These are phyloP conservation scores for Fusarium abutilonis DNA, from an alignment of 2,329 filamentous ascomycete genomes.

Conservation along the genomic window DNA sequence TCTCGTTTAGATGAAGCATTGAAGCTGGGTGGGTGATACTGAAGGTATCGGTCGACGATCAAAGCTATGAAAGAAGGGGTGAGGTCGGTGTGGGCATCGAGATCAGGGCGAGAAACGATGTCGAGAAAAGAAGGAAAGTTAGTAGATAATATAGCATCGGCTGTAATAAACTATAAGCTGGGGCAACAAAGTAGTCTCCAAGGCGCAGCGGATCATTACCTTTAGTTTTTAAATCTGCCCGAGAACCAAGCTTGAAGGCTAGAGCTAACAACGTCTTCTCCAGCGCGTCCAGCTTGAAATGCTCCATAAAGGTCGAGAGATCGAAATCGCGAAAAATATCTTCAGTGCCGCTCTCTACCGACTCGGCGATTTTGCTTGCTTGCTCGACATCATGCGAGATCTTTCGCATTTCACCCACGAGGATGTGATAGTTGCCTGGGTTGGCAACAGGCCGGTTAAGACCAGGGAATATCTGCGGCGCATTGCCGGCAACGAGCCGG, in stretches of 20 bases:
- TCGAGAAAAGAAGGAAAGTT: slow-evolving; percentile 82
- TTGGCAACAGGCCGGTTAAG: slow-evolving; percentile 77
- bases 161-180: slow-evolving; percentile 64
- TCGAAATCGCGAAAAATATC: slow-evolving; percentile 97
- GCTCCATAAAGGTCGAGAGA: slow-evolving; percentile 92
- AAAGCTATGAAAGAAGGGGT: slow-evolving; percentile 76
- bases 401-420: slow-evolving; percentile 87
- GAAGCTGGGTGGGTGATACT: slow-evolving; percentile 87
- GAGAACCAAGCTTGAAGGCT: slow-evolving; percentile 85
- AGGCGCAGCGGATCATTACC: slow-evolving; percentile 62
- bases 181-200: slow-evolving; percentile 35
- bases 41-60: slow-evolving; percentile 86
- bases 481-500: slow-evolving; percentile 90
- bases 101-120: slow-evolving; percentile 72
- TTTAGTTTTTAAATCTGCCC: slow-evolving; percentile 86
- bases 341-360: slow-evolving; percentile 88
- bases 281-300: slow-evolving; percentile 91
- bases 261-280: slow-evolving; percentile 88
- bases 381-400: slow-evolving; percentile 82
- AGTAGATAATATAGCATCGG: slow-evolving; percentile 87
- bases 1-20: slow-evolving; percentile 78
- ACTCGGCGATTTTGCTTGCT: slow-evolving; percentile 90
- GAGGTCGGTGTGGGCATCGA: slow-evolving; percentile 73
- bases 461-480: slow-evolving; percentile 87
- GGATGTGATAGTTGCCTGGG: slow-evolving; percentile 83